These are phyloP conservation scores for Allium cepa DNA, from an alignment of 106 monocot genomes.

Conservation along the genomic window DNA sequence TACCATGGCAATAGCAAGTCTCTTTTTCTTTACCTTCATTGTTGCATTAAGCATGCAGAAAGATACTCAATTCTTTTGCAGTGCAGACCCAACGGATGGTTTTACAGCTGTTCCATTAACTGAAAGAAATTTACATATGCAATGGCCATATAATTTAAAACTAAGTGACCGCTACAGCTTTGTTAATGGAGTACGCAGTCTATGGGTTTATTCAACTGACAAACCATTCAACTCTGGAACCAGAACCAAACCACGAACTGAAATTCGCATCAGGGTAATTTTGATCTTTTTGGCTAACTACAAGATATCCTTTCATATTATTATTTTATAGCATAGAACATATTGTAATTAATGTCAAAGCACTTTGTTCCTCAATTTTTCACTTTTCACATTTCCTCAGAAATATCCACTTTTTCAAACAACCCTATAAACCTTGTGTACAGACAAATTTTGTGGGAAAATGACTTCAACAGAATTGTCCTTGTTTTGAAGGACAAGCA, in stretches of 20 bases:
- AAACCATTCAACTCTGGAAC: slow-evolving; percentile 1
- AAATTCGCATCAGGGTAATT: slow-evolving; percentile 1
- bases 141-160: slow-evolving; percentile 5
- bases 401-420: too few species aligned
- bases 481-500: too few species aligned
- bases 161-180: slow-evolving; percentile 4
- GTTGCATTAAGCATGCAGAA: slow-evolving; percentile 3
- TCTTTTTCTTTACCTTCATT: slow-evolving; percentile 1
- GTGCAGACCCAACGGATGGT: slow-evolving; percentile 14
- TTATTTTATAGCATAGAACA: too few species aligned
- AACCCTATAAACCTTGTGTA: too few species aligned
- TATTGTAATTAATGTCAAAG: too few species aligned
- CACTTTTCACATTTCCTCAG: too few species aligned
- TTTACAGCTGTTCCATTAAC: slow-evolving; percentile 8
- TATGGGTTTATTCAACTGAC: slow-evolving; percentile 16
- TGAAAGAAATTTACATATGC: neutral
- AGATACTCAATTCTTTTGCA: slow-evolving; percentile 4
- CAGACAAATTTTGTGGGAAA: too few species aligned
- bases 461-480: too few species aligned
- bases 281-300: neutral
- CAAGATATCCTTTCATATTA: too few species aligned
- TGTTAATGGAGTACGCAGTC: slow-evolving; percentile 3
- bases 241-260: slow-evolving; percentile 3
- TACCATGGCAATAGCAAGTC: neutral
- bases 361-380: too few species aligned